These are phyloP conservation scores for Candida ulmi DNA, from an alignment of 805 yeast species.

Conservation along the genomic window DNA sequence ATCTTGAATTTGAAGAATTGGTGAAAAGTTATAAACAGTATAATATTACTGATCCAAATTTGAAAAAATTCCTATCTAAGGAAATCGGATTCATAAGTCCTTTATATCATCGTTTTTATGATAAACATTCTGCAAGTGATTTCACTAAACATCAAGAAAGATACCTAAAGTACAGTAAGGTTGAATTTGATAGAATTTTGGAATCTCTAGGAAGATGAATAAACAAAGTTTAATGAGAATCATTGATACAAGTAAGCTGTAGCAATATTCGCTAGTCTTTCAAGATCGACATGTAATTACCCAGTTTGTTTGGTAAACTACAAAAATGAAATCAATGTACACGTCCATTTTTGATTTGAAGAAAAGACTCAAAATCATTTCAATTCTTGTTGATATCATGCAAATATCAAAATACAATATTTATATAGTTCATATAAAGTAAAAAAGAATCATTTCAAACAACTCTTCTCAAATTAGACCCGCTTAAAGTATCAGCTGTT, in stretches of 20 bases:
- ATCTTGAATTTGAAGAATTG: slow-evolving; percentile 75
- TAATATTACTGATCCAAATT: slow-evolving; percentile 57
- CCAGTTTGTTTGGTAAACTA: no score
- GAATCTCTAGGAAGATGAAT: slow-evolving; percentile 24
- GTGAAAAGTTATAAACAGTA: slow-evolving; percentile 59
- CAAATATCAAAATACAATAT: no score
- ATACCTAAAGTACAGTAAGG: slow-evolving; percentile 60
- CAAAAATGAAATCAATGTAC: no score
- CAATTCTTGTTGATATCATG: no score
- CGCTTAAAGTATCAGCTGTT: no score
- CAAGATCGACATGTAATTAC: no score
- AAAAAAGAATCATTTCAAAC: no score
- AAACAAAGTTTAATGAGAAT: background rate
- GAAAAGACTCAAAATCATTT: no score
- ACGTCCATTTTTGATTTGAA: no score
- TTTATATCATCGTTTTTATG: slow-evolving; percentile 78
- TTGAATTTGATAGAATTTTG: slow-evolving; percentile 34
- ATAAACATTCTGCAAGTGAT: slow-evolving; percentile 64
- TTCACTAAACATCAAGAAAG: slow-evolving; percentile 66
- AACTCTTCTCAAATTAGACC: background rate
- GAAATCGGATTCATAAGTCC: slow-evolving; percentile 78
- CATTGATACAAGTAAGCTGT: no score
- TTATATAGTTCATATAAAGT: no score
- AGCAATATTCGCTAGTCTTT: no score
- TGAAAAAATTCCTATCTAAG: slow-evolving; percentile 56